Base-by-base conservation (phyloP, 2,329 filamentous ascomycete genomes). In the Ramularia collo-cygni region DNA sequence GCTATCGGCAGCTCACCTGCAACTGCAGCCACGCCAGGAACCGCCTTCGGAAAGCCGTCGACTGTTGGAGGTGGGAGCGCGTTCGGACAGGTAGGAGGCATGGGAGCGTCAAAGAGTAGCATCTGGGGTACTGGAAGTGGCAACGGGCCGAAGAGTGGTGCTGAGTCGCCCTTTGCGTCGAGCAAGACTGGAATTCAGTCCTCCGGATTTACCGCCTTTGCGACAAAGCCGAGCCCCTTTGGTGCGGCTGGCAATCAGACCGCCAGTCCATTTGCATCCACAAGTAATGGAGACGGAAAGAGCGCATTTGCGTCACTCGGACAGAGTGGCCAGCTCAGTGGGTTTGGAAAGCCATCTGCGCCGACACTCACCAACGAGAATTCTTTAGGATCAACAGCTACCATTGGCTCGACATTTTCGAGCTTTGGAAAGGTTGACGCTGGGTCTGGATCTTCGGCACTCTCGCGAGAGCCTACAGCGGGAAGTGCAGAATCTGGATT, bases 371-470 rank as follows among this genome's bases (percentile, higher is more conserved):
- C 35, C 4, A 43, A 43, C 5, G 43, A 49, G 17, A 29, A 35
- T 6, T 49, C 48, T 2, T 65, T 65, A 47, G 65, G 63, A 4
- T 69, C 66, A 4, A 68, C 65, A n/a, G 42, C 53, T 45, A 40
- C 60, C 54, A 34, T 71, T 63, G 45, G 61, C 51, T 47, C 66
- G 61, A 52, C 51, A 43, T 28, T 41, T 30, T 36, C 33, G 17
- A 50, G 49, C 41, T 55, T 51, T n/a, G 19, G n/a, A 8, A 17
- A 18, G 16, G 16, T 19, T 18, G n/a, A n/a, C n/a, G 29, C 14
- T 35, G 46, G 43, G 48, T 48, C 54, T 12, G 45, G 57, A n/a
- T 33, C 16, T 7, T 33, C 57, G 15, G 41, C 50, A 3, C 43
- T 55, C 28, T 52, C 54, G n/a, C 48, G 49, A 28, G 55, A 61